Evolutionary conservation across 257 asterid genomes (phyloP).

Genomic region (Misopates orontium): DNA sequence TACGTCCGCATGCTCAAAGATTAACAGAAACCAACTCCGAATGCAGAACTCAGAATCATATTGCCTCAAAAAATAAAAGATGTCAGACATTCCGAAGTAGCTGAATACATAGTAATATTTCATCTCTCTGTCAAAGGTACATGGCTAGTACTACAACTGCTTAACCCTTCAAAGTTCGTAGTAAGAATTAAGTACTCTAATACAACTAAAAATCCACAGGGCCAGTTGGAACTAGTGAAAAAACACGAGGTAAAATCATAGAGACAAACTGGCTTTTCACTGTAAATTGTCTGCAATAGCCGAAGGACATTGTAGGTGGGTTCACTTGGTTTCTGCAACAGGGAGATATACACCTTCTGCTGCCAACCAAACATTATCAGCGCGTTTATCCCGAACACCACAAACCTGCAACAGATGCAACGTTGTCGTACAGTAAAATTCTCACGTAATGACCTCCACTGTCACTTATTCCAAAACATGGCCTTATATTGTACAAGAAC

Average conservation of each 20-base stretch:
- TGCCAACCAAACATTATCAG: constrained; percentile 96
- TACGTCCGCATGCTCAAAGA: too few species aligned
- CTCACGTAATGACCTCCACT: background rate
- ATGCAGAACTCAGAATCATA: background rate
- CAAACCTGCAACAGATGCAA: constrained; percentile 67
- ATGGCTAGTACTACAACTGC: background rate
- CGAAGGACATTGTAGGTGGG: constrained; percentile 14
- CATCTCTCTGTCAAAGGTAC: constrained; percentile 23
- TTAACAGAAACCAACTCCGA: background rate
- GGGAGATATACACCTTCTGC: constrained; percentile 97
- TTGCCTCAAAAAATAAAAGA: background rate
- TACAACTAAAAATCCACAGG: constrained; percentile 7
- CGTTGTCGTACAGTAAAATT: background rate
- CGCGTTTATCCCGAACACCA: constrained; percentile 76
- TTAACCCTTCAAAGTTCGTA: too few species aligned
- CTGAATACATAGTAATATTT: constrained; percentile 5
- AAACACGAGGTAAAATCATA: background rate
- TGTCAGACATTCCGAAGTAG: background rate
- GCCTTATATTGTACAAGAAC: background rate
- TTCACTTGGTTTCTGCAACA: constrained; percentile 56
- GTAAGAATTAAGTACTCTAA: background rate
- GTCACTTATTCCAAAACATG: background rate
- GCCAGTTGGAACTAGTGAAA: constrained; percentile 18
- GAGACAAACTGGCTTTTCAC: background rate
- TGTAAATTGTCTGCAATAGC: constrained; percentile 14